phyloP scores from a whole-genome alignment of 768 basidiomycete species.

The Myochromella boudieri region DNA sequence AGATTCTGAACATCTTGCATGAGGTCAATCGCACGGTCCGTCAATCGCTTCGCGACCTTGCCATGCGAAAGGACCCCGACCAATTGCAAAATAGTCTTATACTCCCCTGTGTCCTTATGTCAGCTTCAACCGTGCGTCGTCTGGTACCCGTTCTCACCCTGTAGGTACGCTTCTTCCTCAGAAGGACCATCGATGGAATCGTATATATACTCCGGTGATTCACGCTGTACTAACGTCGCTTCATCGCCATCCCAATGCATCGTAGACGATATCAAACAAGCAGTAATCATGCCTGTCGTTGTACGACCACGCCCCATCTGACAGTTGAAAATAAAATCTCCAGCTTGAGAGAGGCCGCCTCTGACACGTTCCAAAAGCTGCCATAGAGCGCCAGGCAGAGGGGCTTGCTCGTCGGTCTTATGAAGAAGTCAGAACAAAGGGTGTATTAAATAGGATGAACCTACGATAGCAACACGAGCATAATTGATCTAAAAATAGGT shows the following conservation, averaged over 20 bases:
- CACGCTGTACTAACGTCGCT: slow-evolving; percentile 35
- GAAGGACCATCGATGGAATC: slow-evolving; percentile 80
- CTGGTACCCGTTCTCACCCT: too few species aligned
- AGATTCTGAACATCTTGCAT: slow-evolving; percentile 98
- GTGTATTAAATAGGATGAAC: slow-evolving; percentile 23
- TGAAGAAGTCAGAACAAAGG: slow-evolving; percentile 6
- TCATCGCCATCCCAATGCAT: slow-evolving; percentile 56
- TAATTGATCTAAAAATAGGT: slow-evolving; percentile 68
- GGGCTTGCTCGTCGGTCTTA: slow-evolving; percentile 96
- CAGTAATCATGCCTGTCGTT: slow-evolving; percentile 94
- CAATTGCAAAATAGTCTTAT: slow-evolving; percentile 94
- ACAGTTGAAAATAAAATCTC: slow-evolving; percentile 92
- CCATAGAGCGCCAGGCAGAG: slow-evolving; percentile 82
- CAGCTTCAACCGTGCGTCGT: too few species aligned
- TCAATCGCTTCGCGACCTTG: slow-evolving; percentile 87
- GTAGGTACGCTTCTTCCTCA: slow-evolving; percentile 86
- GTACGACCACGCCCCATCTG: slow-evolving; percentile 94
- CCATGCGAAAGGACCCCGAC: slow-evolving; percentile 91
- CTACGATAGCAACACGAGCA: slow-evolving; percentile 85
- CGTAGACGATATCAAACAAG: slow-evolving; percentile 80
- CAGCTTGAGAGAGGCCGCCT: slow-evolving; percentile 53
- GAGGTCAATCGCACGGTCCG: slow-evolving; percentile 85
- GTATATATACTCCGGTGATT: slow-evolving; percentile 41
- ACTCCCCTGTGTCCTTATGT: slow-evolving; percentile 67
- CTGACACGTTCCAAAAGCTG: slow-evolving; percentile 77